Conservation (phyloP, 2,329 filamentous ascomycete genomes). For the Ceratocystis albifundus region DNA sequence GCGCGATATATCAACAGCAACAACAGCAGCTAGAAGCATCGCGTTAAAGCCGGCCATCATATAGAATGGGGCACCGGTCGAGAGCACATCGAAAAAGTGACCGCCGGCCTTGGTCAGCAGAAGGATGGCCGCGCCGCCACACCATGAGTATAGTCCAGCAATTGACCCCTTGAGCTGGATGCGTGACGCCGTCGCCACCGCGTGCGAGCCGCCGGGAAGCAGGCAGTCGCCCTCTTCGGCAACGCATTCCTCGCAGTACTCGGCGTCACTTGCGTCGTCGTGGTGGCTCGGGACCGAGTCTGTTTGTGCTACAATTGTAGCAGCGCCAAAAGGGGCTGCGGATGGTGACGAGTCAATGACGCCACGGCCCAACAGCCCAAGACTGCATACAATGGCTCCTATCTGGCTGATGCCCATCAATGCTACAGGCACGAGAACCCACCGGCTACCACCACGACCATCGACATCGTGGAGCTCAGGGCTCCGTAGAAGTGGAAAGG, state of each 20-base stretch:
- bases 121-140: constrained; percentile 79
- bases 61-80: constrained; percentile 74
- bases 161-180: constrained; percentile 78
- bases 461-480: constrained; percentile 58
- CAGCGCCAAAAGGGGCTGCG: neutral
- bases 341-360: constrained; percentile 40
- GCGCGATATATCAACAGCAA: constrained; percentile 40
- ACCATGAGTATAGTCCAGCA: constrained; percentile 85
- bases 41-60: constrained; percentile 87
- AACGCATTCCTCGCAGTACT: constrained; percentile 29
- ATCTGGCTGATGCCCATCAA: constrained; percentile 89
- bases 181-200: constrained; percentile 34
- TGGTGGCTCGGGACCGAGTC: constrained; percentile 29
- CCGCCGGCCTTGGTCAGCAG: constrained; percentile 86
- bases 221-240: constrained; percentile 14
- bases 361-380: constrained; percentile 75
- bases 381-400: constrained; percentile 86
- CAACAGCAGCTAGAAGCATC: constrained; percentile 48
- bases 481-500: constrained; percentile 63
- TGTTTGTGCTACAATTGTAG: constrained; percentile 1
- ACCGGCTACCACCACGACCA: constrained; percentile 54
- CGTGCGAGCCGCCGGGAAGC: constrained; percentile 25
- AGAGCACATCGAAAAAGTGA: constrained; percentile 65
- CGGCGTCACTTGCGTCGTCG: constrained; percentile 32
- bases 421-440: constrained; percentile 64